Percentiles rank a stretch among this genome's conserved stretches.
Evolutionary conservation across 1,139 yeast species (phyloP).

Genomic region (Scheffersomyces cryptocercus): DNA sequence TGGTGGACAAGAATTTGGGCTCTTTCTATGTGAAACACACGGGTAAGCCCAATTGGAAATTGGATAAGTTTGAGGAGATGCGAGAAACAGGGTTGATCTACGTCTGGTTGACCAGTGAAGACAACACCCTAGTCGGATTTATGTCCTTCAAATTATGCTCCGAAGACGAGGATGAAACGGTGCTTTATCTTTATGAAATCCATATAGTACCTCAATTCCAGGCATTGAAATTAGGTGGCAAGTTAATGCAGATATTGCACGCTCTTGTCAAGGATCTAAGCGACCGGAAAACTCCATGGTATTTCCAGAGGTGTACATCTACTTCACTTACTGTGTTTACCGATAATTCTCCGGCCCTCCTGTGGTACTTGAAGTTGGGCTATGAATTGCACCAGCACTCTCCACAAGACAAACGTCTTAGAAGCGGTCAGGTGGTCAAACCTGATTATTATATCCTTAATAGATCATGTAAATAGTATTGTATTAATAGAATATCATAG

Average conservation of each 20-base stretch:
- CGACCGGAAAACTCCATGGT: slow-evolving; percentile 3
- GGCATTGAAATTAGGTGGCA: slow-evolving; percentile 32
- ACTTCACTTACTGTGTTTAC: slow-evolving; percentile 54
- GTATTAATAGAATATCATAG: slow-evolving; percentile 1
- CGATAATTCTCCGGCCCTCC: slow-evolving; percentile 40
- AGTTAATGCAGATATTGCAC: slow-evolving; percentile 33
- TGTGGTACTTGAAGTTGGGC: slow-evolving; percentile 45
- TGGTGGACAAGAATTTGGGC: slow-evolving; percentile 36
- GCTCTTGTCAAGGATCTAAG: slow-evolving; percentile 19
- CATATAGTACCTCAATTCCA: slow-evolving; percentile 40
- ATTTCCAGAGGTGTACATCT: slow-evolving; percentile 21
- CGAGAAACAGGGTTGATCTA: slow-evolving; percentile 44
- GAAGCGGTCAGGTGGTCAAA: slow-evolving; percentile 38
- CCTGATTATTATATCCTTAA: slow-evolving; percentile 45
- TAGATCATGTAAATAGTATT: background rate
- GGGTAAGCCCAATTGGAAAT: slow-evolving; percentile 45
- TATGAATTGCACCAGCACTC: slow-evolving; percentile 40
- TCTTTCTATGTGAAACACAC: slow-evolving; percentile 24
- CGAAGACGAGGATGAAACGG: slow-evolving; percentile 29
- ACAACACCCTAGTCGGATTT: slow-evolving; percentile 38
- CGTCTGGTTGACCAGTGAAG: slow-evolving; percentile 19
- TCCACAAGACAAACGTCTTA: slow-evolving; percentile 41
- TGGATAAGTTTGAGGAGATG: slow-evolving; percentile 47
- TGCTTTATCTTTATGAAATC: slow-evolving; percentile 55
- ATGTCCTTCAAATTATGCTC: slow-evolving; percentile 41